Conservation (phyloP, 139 green algal genomes). For the Coelastrella sp. region DNA sequence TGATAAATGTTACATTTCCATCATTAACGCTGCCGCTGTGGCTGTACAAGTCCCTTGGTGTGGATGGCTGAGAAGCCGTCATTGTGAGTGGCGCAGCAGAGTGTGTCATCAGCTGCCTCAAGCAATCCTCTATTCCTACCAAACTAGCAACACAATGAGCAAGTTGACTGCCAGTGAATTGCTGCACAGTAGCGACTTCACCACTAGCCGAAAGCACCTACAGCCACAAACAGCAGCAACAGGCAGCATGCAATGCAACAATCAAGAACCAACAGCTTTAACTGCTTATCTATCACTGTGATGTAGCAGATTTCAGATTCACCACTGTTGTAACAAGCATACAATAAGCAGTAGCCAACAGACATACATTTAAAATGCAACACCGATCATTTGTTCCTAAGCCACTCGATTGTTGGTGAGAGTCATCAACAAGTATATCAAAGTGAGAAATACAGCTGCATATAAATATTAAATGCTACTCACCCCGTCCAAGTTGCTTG, state of each 20-base stretch:
- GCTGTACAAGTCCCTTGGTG: not conserved
- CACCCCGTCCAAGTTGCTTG: not conserved
- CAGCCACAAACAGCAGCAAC: not conserved
- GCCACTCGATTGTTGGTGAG: too few species aligned
- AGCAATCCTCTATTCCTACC: slow-evolving; percentile 2
- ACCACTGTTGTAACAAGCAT: too few species aligned
- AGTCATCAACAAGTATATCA: too few species aligned
- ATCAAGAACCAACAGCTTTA: too few species aligned
- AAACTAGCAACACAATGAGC: not conserved
- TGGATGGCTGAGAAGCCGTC: not conserved
- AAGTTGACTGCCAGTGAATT: slow-evolving; percentile 6
- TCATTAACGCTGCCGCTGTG: not conserved
- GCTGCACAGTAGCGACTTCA: slow-evolving; percentile 6
- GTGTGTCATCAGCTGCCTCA: slow-evolving; percentile 17
- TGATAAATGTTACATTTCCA: not conserved
- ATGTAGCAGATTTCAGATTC: too few species aligned
- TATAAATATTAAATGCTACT: not conserved
- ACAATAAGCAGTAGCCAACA: too few species aligned
- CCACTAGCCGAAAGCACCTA: not conserved
- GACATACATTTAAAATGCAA: too few species aligned
- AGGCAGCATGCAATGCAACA: too few species aligned
- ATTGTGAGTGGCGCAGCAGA: not conserved
- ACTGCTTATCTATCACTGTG: too few species aligned
- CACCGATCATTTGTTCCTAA: too few species aligned
- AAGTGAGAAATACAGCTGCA: too few species aligned